Evolutionary conservation across 73 alveolate genomes (phyloP), one percentile per base, ranked within the genome.

Genomic region (Symbiodinium natans): DNA sequence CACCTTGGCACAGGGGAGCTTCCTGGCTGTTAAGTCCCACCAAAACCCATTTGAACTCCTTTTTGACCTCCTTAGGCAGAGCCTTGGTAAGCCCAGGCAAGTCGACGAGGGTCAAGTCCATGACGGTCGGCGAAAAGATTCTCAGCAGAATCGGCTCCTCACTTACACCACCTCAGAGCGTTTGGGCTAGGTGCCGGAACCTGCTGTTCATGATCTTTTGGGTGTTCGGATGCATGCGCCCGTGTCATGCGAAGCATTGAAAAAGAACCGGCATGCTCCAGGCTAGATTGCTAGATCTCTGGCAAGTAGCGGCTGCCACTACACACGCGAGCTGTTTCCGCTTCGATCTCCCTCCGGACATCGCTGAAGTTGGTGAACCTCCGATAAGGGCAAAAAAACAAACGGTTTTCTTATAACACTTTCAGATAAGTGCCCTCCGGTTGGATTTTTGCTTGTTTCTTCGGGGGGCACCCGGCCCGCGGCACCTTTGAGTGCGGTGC

Each of bases 11-110:
- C 59, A 13, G 25, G 59, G 5, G 25, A 46, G 38, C 34, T 27
- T 25, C 34, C 7, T 74, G 41, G 5, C 0, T 13, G 84, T 25
- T 25, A 31, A 34, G 29, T n/a, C 13, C 84, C 90, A 23, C 71
- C 25, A 52, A 52, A n/a, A 52, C 6, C n/a, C n/a, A n/a, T n/a
- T n/a, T n/a, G n/a, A n/a, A n/a, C n/a, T n/a, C n/a, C n/a, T n/a
- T n/a, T n/a, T n/a, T n/a, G n/a, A n/a, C n/a, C 25, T 21, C 25
- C 71, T 29, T 52, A 15, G 6, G 71, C 17, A 11, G 25, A 29
- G 99, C 99, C 99, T 99, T 99, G 39, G 99, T 99, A 27, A 99
- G 99, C 43, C 99, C 99, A 23, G 99, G 99, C 68, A 99, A 99
- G 99, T 99, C 99, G 43, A 99, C 99, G 82, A 99, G 99, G 25